Base-by-base conservation (phyloP, 768 basidiomycete species). In the Xerocomellus amylosporus region DNA sequence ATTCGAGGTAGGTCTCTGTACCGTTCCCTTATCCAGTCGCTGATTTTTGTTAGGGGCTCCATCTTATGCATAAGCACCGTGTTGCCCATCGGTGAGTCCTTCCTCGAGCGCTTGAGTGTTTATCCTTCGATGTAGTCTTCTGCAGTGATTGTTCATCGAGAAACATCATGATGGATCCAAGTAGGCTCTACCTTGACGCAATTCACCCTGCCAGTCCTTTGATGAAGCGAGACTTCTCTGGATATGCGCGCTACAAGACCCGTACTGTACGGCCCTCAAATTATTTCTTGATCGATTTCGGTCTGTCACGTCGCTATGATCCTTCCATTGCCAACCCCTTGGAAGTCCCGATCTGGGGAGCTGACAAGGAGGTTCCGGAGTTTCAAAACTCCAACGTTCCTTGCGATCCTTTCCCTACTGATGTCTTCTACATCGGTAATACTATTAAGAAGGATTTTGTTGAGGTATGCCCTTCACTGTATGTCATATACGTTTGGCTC, bases 121-220 rank as follows among this genome's bases (percentile, higher is more conserved):
- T 17, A 1, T 17, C 19, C 8, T 8, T 30, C 15, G 30, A 20
- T 20, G 30, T 13, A 37, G 6, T 28, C 19, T 24, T 4, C 22
- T 8, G 19, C 19, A 76, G 72, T 0, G 71, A 70, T 40, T 69
- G 62, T 40, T 49, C 55, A 37, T 42, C 15, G 40, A n/a, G 13
- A 44, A 78, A 77, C 33, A 53, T 79, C 20, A 71, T 73, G 70
- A 45, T 73, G 55, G 70, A 72, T 31, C 54, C 67, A 0, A 55
- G 28, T 1, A 31, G 24, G 0, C 46, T 74, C 13, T 75, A 64
- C 22, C 55, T 61, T 4, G 52, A 73, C 2, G 34, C 63, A 1
- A 74, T 62, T 46, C 74, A 73, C n/a, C 69, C 72, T 6, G 19
- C 39, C 0, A 34, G 24, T 15, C 30, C 45, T 8, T 8, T 48